These are phyloP conservation scores for Cydonia oblonga DNA, from an alignment of 331 rosid genomes.

Conservation along the genomic window DNA sequence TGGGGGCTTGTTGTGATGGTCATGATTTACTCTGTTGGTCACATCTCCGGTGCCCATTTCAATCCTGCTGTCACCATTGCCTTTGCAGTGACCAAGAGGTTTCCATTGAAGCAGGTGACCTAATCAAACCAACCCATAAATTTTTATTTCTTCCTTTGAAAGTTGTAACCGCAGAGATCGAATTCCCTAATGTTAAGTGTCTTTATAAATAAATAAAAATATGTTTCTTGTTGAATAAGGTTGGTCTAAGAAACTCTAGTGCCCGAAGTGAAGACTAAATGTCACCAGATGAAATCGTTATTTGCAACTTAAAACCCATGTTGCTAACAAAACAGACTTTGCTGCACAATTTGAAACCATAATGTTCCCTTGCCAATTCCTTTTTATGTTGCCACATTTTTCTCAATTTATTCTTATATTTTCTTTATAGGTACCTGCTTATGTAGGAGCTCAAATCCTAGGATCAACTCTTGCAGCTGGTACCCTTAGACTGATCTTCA, in stretches of 20 bases:
- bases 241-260: background rate
- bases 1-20: slow-evolving; percentile 82
- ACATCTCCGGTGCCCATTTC: slow-evolving; percentile 87
- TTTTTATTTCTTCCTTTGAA: background rate
- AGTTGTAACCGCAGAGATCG: background rate
- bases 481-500: slow-evolving; percentile 56
- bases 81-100: slow-evolving; percentile 55
- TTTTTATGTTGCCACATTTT: background rate
- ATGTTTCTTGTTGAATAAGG: background rate
- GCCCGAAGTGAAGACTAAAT: background rate
- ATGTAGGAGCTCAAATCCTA: slow-evolving; percentile 44
- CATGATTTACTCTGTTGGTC: slow-evolving; percentile 68
- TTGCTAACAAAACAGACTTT: background rate
- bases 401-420: background rate
- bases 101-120: slow-evolving; percentile 63
- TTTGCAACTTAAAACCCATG: background rate
- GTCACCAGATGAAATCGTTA: background rate
- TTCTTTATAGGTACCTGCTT: slow-evolving; percentile 50
- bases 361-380: background rate
- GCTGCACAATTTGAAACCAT: background rate
- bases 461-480: slow-evolving; percentile 75
- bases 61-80: slow-evolving; percentile 86
- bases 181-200: background rate
- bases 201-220: background rate
- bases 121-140: background rate